These are phyloP conservation scores for Suhomyces sp. DNA, from an alignment of 805 yeast species.

Conservation along the genomic window DNA sequence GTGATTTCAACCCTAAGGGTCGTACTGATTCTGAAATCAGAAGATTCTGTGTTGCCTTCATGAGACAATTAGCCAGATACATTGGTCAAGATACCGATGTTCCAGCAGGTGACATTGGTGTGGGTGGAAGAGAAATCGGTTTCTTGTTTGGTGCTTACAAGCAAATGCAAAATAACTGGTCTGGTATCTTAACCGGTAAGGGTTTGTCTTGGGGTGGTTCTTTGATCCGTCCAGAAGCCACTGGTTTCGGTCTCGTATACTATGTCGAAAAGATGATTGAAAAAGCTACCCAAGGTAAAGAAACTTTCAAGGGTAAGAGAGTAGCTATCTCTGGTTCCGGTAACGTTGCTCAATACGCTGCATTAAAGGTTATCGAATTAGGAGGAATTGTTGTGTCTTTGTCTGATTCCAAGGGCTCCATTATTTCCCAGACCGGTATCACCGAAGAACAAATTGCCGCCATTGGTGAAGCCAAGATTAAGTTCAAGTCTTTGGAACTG, in stretches of 20 bases:
- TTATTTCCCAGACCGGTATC: conserved; percentile 77
- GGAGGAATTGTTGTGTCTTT: conserved; percentile 94
- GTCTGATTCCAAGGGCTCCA: conserved; percentile 93
- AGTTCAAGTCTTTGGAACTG: conserved; percentile 72
- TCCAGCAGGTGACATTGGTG: conserved; percentile 99
- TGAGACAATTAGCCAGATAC: conserved; percentile 93
- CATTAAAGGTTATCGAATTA: conserved; percentile 92
- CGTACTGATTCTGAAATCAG: conserved; percentile 91
- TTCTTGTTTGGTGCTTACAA: conserved; percentile 97
- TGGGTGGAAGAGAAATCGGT: conserved; percentile 95
- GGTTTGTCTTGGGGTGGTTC: conserved; percentile 99
- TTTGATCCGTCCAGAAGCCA: conserved; percentile 97
- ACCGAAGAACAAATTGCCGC: conserved; percentile 76
- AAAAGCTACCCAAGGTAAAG: conserved; percentile 86
- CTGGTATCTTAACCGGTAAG: conserved; percentile 98
- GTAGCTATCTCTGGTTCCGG: conserved; percentile 98
- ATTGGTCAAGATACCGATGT: conserved; percentile 97
- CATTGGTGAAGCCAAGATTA: conserved; percentile 74
- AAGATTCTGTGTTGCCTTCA: conserved; percentile 93
- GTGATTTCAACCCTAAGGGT: conserved; percentile 97
- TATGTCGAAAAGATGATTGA: conserved; percentile 97
- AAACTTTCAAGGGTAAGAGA: conserved; percentile 86
- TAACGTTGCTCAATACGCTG: conserved; percentile 99
- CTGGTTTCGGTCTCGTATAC: conserved; percentile 97
- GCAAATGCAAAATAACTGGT: conserved; percentile 84